Base-by-base conservation (phyloP, 2,329 filamentous ascomycete species). In the Talaromyces piceae region DNA sequence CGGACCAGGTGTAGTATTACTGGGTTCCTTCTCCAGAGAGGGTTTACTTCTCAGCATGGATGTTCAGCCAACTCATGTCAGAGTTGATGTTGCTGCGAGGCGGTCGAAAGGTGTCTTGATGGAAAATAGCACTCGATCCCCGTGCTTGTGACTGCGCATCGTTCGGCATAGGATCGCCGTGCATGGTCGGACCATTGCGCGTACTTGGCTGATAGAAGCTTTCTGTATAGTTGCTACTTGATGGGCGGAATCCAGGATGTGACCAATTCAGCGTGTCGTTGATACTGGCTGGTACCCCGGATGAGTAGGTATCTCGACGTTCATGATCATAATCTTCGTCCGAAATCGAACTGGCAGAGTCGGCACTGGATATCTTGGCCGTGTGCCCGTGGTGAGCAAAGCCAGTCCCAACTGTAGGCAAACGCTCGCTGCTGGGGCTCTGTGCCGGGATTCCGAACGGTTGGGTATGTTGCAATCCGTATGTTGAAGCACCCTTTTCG, bases 11-110 rank as follows among this genome's bases (percentile, higher is more conserved):
- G 20, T 18, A 20, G 33, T 9, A 37, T 37, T n/a, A 3, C 16
- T 20, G 33, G 16, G n/a, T n/a, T n/a, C n/a, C n/a, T n/a, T n/a
- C n/a, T n/a, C n/a, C n/a, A n/a, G n/a, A n/a, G 16, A 43, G 37
- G 11, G 26, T 39, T 46, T 31, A 53, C 44, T 43, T 41, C 20
- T 49, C 51, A 8, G 41, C 51, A 41, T 55, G 41, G 16, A 73
- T 59, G 56, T 73, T 71, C 47, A 73, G 58, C 70, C 70, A 73
- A 59, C 70, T 72, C 64, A 73, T 68, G 59, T 73, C 70, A 3
- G 68, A 62, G 51, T 69, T 71, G 52, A 66, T 49, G 43, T 62
- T 64, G 22, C 41, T 56, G 16, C 45, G 52, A 6, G 60, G 59
- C 39, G 22, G 61, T 61, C 26, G 65, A 58, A 11, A 60, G 52